Evolutionary conservation across 2,329 filamentous ascomycete species (phyloP).

Genomic region (Penicillium palitans): DNA sequence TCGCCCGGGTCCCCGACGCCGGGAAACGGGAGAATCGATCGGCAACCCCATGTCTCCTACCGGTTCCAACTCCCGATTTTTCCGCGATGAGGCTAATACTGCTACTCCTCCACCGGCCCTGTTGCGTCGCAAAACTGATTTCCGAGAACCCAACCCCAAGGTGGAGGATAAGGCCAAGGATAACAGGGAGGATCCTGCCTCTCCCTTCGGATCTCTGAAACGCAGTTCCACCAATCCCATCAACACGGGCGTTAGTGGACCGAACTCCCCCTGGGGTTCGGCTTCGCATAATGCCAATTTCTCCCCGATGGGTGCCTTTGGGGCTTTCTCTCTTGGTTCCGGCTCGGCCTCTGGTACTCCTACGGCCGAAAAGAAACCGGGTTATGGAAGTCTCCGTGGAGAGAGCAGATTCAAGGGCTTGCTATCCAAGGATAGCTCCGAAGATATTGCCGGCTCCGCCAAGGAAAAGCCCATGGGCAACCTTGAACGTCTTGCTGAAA

Average conservation of each 20-base stretch:
- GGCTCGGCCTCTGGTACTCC: constrained; percentile 54
- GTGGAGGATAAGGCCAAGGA: constrained; percentile 56
- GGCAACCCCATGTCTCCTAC: constrained; percentile 52
- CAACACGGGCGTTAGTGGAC: constrained; percentile 49
- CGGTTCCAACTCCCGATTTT: constrained; percentile 46
- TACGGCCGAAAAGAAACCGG: constrained; percentile 68
- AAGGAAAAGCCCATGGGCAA: constrained; percentile 58
- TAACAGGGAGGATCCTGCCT: constrained; percentile 40
- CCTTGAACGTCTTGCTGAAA: constrained; percentile 56
- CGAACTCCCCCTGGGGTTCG: constrained; percentile 59
- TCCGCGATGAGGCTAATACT: constrained; percentile 54
- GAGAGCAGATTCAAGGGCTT: constrained; percentile 85
- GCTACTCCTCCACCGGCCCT: constrained; percentile 62
- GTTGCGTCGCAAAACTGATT: constrained; percentile 62
- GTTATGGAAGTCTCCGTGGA: constrained; percentile 65
- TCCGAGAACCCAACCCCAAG: constrained; percentile 52
- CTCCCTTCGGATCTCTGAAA: constrained; percentile 57
- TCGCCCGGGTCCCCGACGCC: constrained; percentile 74
- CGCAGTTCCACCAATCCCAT: constrained; percentile 58
- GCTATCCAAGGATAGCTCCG: constrained; percentile 73
- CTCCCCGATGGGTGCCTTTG: constrained; percentile 80
- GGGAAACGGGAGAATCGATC: constrained; percentile 77
- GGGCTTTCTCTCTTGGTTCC: constrained; percentile 73
- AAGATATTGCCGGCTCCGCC: constrained; percentile 56
- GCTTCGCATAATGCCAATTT: constrained; percentile 63